phyloP scores from a whole-genome alignment of 768 basidiomycete genomes.

The Basidioascus undulatus region DNA sequence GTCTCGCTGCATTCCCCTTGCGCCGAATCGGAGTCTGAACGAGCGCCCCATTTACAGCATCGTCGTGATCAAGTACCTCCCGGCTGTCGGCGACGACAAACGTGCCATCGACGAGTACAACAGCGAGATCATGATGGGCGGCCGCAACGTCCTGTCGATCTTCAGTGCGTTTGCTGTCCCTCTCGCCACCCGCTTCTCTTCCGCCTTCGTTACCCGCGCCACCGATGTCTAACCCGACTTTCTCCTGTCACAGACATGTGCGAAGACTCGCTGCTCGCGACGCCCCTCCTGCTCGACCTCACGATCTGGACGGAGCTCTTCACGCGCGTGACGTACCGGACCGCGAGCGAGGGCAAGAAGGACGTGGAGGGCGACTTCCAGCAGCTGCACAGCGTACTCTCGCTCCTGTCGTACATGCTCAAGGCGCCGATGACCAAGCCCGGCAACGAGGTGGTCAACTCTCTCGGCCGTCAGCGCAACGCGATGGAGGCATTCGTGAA shows the following conservation, averaged over 20 bases:
- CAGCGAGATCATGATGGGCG: conserved; percentile 92
- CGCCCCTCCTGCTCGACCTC: conserved; percentile 84
- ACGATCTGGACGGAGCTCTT: conserved; percentile 80
- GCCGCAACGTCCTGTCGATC: conserved; percentile 77
- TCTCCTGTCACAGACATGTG: neutral
- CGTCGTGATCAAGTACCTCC: conserved; percentile 78
- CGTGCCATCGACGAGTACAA: conserved; percentile 99
- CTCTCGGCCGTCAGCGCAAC: conserved; percentile 77
- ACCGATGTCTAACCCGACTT: neutral
- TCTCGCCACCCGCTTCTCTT: neutral
- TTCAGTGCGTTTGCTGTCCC: conserved; percentile 1
- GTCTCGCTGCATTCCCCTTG: conserved; percentile 3
- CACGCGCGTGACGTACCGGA: conserved; percentile 72
- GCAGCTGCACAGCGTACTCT: conserved; percentile 72
- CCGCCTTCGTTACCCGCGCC: neutral
- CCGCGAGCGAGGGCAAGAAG: conserved; percentile 18
- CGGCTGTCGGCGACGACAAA: conserved; percentile 91
- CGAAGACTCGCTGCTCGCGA: conserved; percentile 86
- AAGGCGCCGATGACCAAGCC: conserved; percentile 35
- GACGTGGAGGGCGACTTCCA: conserved; percentile 33
- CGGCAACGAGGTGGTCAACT: conserved; percentile 84
- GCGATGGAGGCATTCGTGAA: conserved; percentile 83
- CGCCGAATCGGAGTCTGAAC: neutral
- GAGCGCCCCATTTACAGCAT: neutral
- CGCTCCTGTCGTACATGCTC: conserved; percentile 86